Conservation (phyloP, 306 rosid species). For the Lathyrus aphaca region DNA sequence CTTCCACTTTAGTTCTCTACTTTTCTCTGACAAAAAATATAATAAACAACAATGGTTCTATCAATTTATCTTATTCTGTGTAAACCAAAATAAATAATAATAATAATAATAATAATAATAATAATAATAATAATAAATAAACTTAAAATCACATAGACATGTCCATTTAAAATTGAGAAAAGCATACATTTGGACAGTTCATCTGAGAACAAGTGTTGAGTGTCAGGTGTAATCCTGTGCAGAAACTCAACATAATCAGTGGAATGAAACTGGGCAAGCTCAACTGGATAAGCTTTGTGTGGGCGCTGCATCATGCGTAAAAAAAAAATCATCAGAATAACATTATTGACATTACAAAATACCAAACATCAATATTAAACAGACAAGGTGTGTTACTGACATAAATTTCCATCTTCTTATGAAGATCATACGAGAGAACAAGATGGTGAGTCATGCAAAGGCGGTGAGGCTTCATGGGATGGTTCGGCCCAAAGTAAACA, state of each 20-base stretch:
- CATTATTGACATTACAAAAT: slow-evolving; percentile 17
- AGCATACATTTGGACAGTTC: slow-evolving; percentile 75
- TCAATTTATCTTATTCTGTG: not conserved
- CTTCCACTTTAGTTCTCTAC: slow-evolving; percentile 15
- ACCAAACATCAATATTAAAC: slow-evolving; percentile 9
- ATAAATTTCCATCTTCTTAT: slow-evolving; percentile 95
- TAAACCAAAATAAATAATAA: too few species aligned
- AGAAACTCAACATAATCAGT: slow-evolving; percentile 91
- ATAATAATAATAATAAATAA: too few species aligned
- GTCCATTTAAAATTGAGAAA: not conserved
- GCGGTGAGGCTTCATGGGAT: slow-evolving; percentile 99
- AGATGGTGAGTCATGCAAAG: slow-evolving; percentile 99
- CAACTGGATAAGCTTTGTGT: slow-evolving; percentile 97
- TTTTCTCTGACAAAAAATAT: not conserved
- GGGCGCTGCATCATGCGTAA: slow-evolving; percentile 75
- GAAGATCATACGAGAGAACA: slow-evolving; percentile 95
- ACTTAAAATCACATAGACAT: slow-evolving; percentile 7
- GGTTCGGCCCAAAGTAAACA: slow-evolving; percentile 96
- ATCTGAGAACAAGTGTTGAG: slow-evolving; percentile 75
- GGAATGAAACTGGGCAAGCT: slow-evolving; percentile 98
- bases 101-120: not conserved
- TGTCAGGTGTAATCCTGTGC: slow-evolving; percentile 89
- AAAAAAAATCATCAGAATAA: slow-evolving; percentile 24
- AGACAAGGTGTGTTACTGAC: slow-evolving; percentile 53
- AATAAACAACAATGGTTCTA: not conserved